phyloP scores from a whole-genome alignment of 176 grass and related monocot genomes.

The Musa itinerans region DNA sequence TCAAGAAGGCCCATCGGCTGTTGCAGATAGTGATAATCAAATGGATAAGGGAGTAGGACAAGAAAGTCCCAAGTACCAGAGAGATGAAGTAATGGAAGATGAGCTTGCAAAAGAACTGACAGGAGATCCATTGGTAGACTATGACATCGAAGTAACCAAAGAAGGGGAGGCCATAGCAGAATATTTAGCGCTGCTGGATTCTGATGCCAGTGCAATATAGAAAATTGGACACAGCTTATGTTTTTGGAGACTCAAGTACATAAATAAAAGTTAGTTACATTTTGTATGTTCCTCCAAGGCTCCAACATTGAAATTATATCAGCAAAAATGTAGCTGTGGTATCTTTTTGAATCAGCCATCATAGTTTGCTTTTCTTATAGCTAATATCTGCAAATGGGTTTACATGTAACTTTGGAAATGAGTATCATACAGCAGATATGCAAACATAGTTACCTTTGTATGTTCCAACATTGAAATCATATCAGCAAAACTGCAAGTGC shows the following conservation, averaged over 20 bases:
- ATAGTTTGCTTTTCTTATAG: no score
- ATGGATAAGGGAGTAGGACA: slow-evolving; percentile 3
- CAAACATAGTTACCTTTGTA: no score
- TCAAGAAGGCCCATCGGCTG: slow-evolving; percentile 22
- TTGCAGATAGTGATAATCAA: not conserved
- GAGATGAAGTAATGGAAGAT: slow-evolving; percentile 54
- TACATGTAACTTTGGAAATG: no score
- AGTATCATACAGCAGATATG: no score
- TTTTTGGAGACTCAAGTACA: not conserved
- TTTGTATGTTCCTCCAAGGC: no score
- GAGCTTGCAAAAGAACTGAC: slow-evolving; percentile 63
- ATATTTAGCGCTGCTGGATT: slow-evolving; percentile 58
- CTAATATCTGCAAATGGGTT: no score
- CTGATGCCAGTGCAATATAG: slow-evolving; percentile 21
- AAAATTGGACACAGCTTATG: not conserved
- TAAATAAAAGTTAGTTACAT: not conserved
- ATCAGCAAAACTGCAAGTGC: no score
- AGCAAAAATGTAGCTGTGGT: no score
- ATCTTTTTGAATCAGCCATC: no score
- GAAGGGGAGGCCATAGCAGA: slow-evolving; percentile 83
- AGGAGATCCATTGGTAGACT: slow-evolving; percentile 69
- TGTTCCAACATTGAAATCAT: no score
- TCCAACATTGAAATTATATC: no score
- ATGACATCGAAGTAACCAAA: slow-evolving; percentile 62
- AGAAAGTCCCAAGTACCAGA: slow-evolving; percentile 2